Base-by-base conservation (phyloP, 345 rosid genomes). In the Kandelia obovata region DNA sequence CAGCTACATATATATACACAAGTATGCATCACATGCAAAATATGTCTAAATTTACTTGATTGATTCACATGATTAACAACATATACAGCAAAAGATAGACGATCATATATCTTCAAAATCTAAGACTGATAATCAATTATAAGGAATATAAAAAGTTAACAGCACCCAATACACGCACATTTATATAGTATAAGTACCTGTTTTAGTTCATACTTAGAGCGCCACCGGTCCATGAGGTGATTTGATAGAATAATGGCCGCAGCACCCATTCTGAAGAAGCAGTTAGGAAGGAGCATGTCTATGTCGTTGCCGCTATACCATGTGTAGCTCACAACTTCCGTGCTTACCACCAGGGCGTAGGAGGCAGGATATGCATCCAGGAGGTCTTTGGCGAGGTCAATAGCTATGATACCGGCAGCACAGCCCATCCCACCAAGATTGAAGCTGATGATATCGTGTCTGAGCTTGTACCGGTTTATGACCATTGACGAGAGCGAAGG, bases 391-490 rank as follows among this genome's bases (percentile, higher is more conserved):
- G 88, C 92, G 37, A 88, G 72, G 73, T 84, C 92, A 71, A 89
- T 71, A 4, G 92, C 92, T 66, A 87, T 80, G 72, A 87, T 77
- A n/a, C 95, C 95, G 0, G 92, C 92, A 15, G 91, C 73, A 43
- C 97, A 89, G 0, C 96, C 91, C 97, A 87, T 91, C 16, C 92
- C 97, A 32, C 91, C 92, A 19, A 91, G 85, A 67, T 89, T 89
- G 82, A 80, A 89, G 85, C 86, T 89, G 53, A 78, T 81, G 56
- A 89, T 81, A 65, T 85, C 71, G 21, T 87, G 89, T 70, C 83
- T 63, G 31, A 89, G 81, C 78, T 87, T 91, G 69, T 86, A 91
- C 71, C 82, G 88, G 67, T 89, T 91, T 49, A 91, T 85, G 17
- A 91, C 74, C 92, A 83, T 89, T 31, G 96, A 76, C 0, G 97